phyloP scores from a whole-genome alignment of 2,329 filamentous ascomycete genomes.

The Cercospora sp. region DNA sequence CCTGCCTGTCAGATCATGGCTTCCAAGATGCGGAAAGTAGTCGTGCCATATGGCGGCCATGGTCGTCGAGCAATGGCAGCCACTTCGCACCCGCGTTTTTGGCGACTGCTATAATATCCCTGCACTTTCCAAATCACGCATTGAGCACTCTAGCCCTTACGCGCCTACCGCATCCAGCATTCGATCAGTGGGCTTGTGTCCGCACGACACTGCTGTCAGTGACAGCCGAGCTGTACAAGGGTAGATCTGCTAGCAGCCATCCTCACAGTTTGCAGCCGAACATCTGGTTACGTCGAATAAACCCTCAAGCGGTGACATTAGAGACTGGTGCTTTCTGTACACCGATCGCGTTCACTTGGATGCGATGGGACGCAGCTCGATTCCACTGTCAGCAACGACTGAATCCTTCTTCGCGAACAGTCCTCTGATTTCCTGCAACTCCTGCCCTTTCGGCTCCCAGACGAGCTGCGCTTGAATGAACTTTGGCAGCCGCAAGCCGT shows the following conservation, averaged over 20 bases:
- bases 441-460: conserved; percentile 19
- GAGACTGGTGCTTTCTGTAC: neutral
- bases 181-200: neutral
- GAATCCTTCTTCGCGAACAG: conserved; percentile 10
- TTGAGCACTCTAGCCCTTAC: neutral
- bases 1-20: neutral
- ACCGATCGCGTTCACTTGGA: neutral
- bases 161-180: neutral
- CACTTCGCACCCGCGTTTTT: neutral
- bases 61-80: neutral
- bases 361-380: neutral
- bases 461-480: conserved; percentile 22
- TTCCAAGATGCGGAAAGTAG: neutral
- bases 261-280: neutral
- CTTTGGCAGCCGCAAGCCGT: conserved; percentile 16
- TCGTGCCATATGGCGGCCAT: neutral
- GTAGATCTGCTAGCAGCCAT: neutral
- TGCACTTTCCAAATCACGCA: neutral
- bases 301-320: neutral
- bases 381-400: conserved; percentile 4
- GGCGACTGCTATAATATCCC: neutral
- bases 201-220: neutral
- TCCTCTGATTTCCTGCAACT: conserved; percentile 11
- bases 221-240: neutral
- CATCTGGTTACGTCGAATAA: neutral